Evolutionary conservation across 805 yeast genomes (phyloP), one percentile per base, ranked within the genome.

Genomic region (Candida krabiensis): DNA sequence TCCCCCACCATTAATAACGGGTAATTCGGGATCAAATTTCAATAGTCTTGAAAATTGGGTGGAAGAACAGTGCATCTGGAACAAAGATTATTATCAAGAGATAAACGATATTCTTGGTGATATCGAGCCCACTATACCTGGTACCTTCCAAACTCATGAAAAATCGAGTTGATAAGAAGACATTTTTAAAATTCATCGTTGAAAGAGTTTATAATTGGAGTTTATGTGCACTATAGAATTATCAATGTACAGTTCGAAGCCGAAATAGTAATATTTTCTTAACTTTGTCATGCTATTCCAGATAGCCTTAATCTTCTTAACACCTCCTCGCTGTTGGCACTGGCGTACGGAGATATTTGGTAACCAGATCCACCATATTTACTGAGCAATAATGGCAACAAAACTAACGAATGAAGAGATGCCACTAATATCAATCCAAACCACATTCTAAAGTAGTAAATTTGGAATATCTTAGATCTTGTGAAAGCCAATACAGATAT

Each of bases 361-460:
- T 77, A 80, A 25, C 77, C 74, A 30, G 66, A 61, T 9, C 86
- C 85, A 9, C 93, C 95, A 48, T 71, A 67, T 35, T 69, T 63
- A 18, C 87, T 73, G 27, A 91, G 66, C 19, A 83, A 58, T 4
- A 87, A 77, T 0, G 99, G 99, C 36, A 91, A 66, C 40, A 91
- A 76, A 26, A 86, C 71, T 36, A 91, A 69, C 3, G 93, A 77
- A 58, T 91, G 97, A 1, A 84, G 47, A 0, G 90, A 79, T 1
- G 96, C 96, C 39, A 86, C 67, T 1, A 84, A 44, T 7, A 91
- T 83, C 43, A 91, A 69, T 1, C 89, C 70, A 9, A 86, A 64
- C 98, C 98, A 91, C 96, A 91, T 90, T 44, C 96, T 68, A 70
- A 91, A 91, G 60, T 93, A 91, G 61, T 87, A 91, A 2, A 91